Conservation (phyloP, 2,329 filamentous ascomycete genomes). For the Xylariaceae sp. region DNA sequence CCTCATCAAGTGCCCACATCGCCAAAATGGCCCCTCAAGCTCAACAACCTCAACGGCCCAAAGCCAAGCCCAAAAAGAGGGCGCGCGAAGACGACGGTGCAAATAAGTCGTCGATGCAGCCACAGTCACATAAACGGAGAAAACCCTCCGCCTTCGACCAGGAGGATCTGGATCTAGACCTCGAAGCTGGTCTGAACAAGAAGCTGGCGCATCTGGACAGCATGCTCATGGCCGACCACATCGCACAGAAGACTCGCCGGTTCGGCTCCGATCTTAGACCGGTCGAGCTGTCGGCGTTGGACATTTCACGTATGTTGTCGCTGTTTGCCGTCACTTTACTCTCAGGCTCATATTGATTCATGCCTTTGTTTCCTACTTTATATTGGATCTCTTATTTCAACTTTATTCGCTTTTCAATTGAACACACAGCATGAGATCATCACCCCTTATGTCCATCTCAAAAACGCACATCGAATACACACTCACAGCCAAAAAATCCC, state of each 20-base stretch:
- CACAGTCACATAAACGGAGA: constrained; percentile 44
- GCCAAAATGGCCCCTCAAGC: too few species aligned
- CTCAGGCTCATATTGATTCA: too few species aligned
- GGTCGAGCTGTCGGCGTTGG: constrained; percentile 78
- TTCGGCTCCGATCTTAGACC: constrained; percentile 77
- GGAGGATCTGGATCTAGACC: constrained; percentile 55
- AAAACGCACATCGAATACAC: too few species aligned
- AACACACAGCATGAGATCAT: too few species aligned
- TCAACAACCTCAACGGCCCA: constrained; percentile 21
- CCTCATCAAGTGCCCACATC: too few species aligned
- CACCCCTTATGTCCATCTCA: too few species aligned
- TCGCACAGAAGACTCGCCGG: constrained; percentile 70
- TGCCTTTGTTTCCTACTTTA: background rate
- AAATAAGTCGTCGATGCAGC: constrained; percentile 13
- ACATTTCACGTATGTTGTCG: constrained; percentile 61
- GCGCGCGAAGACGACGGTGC: constrained; percentile 44
- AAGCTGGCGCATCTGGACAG: constrained; percentile 79
- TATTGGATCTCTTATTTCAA: too few species aligned
- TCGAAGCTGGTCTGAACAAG: constrained; percentile 70
- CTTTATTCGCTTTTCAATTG: too few species aligned
- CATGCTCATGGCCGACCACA: constrained; percentile 75
- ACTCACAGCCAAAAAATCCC: too few species aligned
- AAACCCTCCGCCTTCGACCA: constrained; percentile 46
- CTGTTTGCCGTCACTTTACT: too few species aligned
- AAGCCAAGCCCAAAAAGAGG: constrained; percentile 46